These are phyloP conservation scores for Coemansia sp. DNA, from an alignment of 192 early-diverging fungal genomes.

Conservation along the genomic window DNA sequence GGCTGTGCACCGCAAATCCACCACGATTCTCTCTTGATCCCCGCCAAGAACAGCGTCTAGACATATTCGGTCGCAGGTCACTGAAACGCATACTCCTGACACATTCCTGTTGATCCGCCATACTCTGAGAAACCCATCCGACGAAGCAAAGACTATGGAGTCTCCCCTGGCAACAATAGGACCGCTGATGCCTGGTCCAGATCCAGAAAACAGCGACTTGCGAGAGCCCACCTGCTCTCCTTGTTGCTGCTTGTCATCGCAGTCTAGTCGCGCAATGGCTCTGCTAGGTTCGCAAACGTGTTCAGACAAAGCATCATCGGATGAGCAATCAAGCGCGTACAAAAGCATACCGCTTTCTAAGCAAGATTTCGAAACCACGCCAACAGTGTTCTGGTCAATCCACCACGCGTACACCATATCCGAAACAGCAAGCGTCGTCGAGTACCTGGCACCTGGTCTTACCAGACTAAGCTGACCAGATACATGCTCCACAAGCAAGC, in stretches of 20 bases:
- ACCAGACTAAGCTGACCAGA: slow-evolving; percentile 7
- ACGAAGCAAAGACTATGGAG: slow-evolving; percentile 6
- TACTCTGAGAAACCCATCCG: slow-evolving; percentile 11
- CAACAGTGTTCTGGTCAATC: slow-evolving; percentile 12
- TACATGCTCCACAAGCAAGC: slow-evolving; percentile 10
- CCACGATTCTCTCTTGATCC: neutral
- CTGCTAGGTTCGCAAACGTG: neutral
- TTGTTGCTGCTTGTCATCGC: neutral
- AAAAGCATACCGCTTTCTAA: slow-evolving; percentile 8
- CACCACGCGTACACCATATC: slow-evolving; percentile 35
- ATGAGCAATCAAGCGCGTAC: slow-evolving; percentile 11
- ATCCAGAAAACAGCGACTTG: neutral
- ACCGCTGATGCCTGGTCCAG: neutral
- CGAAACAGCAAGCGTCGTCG: slow-evolving; percentile 8
- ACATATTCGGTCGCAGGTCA: neutral
- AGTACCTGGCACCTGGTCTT: no score
- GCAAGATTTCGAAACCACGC: slow-evolving; percentile 13
- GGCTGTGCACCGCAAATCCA: slow-evolving; percentile 25
- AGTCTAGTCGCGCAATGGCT: slow-evolving; percentile 6
- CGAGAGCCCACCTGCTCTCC: neutral
- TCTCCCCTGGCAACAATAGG: slow-evolving; percentile 15
- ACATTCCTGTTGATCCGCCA: slow-evolving; percentile 19
- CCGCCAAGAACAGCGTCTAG: neutral
- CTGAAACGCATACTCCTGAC: neutral
- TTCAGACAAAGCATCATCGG: neutral